Conservation (phyloP, 2,329 filamentous ascomycete species). For the Calonectria montana region DNA sequence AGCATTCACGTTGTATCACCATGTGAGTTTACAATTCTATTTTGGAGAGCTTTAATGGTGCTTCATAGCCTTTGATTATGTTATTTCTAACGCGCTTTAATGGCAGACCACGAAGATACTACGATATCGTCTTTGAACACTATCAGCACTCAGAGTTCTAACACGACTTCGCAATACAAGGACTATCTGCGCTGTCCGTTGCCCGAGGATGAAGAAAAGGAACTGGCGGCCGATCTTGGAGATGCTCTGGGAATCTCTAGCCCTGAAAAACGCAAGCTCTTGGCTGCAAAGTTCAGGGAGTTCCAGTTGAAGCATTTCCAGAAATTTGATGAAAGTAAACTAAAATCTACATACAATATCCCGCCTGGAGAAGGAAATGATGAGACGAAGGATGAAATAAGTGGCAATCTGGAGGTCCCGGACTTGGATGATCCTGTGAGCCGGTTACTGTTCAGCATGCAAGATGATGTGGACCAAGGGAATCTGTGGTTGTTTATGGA, state of each 20-base stretch:
- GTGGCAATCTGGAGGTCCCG: not conserved
- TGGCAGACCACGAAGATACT: not conserved
- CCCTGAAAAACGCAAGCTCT: not conserved
- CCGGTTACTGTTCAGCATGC: not conserved
- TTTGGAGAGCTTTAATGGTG: not conserved
- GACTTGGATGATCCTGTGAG: not conserved
- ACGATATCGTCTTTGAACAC: not conserved
- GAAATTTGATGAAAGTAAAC: not conserved
- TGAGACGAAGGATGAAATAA: not conserved
- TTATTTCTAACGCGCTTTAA: too few species aligned
- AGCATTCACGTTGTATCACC: not conserved
- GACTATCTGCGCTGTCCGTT: not conserved
- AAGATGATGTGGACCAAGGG: not conserved
- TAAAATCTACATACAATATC: not conserved
- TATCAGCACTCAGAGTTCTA: not conserved
- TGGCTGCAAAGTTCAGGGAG: not conserved
- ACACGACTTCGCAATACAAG: not conserved
- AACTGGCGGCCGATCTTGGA: not conserved
- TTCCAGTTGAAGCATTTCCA: not conserved
- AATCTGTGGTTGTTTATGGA: not conserved
- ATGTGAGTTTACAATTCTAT: not conserved
- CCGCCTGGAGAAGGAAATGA: not conserved
- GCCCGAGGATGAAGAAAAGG: not conserved
- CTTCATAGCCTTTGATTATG: too few species aligned
- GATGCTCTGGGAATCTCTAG: not conserved